Conservation (phyloP, 2,329 filamentous ascomycete genomes). For the Ciborinia camelliae region DNA sequence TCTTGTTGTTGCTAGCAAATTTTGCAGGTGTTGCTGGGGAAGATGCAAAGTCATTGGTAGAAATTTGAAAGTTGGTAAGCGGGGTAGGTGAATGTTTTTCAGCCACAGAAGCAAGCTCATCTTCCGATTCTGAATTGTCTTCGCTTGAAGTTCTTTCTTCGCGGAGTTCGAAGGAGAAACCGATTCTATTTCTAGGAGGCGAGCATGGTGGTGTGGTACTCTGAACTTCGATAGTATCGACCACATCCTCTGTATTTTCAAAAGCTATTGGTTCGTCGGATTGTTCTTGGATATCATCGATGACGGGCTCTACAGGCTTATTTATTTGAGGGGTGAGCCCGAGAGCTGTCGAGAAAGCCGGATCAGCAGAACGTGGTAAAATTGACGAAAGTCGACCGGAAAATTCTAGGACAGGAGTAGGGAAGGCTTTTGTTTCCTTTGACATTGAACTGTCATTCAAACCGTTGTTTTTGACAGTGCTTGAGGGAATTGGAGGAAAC, state of each 20-base stretch:
- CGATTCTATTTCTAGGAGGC: slow-evolving; percentile 26
- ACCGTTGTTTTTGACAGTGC: slow-evolving; percentile 9
- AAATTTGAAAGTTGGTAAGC: slow-evolving; percentile 31
- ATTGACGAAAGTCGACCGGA: slow-evolving; percentile 42
- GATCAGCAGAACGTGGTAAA: slow-evolving; percentile 39
- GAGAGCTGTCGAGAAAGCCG: slow-evolving; percentile 23
- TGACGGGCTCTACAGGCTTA: slow-evolving; percentile 17
- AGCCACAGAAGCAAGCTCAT: slow-evolving; percentile 44
- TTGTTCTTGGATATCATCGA: slow-evolving; percentile 13
- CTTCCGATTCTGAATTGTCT: slow-evolving; percentile 52
- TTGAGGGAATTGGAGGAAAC: slow-evolving; percentile 28
- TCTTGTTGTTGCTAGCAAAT: slow-evolving; percentile 27
- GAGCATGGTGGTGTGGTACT: slow-evolving; percentile 30
- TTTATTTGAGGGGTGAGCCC: slow-evolving; percentile 21
- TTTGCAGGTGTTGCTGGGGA: slow-evolving; percentile 45
- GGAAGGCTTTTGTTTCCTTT: background rate
- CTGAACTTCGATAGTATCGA: slow-evolving; percentile 21
- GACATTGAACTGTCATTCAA: slow-evolving; percentile 14
- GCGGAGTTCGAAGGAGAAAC: slow-evolving; percentile 43
- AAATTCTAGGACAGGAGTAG: slow-evolving; percentile 33
- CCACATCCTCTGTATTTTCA: slow-evolving; percentile 24
- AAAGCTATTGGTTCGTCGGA: slow-evolving; percentile 20
- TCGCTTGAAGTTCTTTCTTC: slow-evolving; percentile 47
- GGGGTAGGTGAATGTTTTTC: slow-evolving; percentile 32
- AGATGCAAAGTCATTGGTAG: slow-evolving; percentile 36